Base-by-base conservation (phyloP, 192 early-diverging fungal genomes). In the Funneliformis mosseae region DNA sequence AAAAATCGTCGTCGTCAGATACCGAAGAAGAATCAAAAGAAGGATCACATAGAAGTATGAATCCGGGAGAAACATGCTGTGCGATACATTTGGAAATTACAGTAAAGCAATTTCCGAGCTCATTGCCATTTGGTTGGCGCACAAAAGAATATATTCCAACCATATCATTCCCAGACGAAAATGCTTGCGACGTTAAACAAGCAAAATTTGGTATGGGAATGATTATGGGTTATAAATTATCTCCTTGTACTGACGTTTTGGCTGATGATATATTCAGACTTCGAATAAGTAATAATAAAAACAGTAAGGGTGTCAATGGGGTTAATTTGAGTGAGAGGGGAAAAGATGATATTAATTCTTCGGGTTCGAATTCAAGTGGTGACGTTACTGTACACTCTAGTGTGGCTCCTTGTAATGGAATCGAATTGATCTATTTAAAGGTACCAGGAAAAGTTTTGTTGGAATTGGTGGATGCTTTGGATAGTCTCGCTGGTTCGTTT, bases 61-160 rank as follows among this genome's bases (percentile, higher is more conserved):
- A 70, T 70, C 39, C 68, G 6, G 68, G 68, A 21, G 68, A 70
- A 41, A 70, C 68, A 41, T 39, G 38, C 41, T 70, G 68, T 8
- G 38, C 38, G 1, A 41, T 70, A 8, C 39, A 70, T 70, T 41
- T 70, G 41, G 68, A 70, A 39, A 39, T 70, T 5, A 39, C 11
- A 8, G 38, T 41, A 39, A 41, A 70, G 41, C 16, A 41, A 70
- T 9, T 41, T 23, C 8, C 5, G 6, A 43, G 6, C 16, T 70
- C 39, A 39, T 50, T 50, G 14, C 38, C 68, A n/a, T 70, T 21
- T 21, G 68, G 68, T 41, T 70, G 68, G 68, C 28, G 38, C 18
- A 70, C 68, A 21, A 70, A 70, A 70, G 68, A 39, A 39, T 41
- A 70, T 70, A 41, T 70, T 70, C 68, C 68, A 39, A 70, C 38